phyloP scores from a whole-genome alignment of 345 rosid species.

The Salix caprea region DNA sequence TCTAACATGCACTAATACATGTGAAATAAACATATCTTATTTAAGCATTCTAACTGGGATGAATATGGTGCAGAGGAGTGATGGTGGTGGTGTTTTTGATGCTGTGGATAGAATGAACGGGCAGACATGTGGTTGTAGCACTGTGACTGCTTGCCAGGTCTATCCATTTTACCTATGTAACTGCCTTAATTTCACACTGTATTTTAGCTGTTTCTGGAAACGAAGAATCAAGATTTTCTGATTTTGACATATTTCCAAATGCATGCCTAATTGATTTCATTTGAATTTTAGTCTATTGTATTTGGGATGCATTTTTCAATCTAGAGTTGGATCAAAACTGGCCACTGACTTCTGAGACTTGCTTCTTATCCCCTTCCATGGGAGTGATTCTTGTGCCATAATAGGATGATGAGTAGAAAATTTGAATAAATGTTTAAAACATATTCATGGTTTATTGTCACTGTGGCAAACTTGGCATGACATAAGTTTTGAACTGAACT shows the following conservation, averaged over 20 bases:
- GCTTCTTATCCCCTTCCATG: neutral
- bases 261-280: neutral
- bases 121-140: conserved; percentile 71
- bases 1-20: neutral
- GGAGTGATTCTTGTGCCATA: neutral
- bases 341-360: neutral
- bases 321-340: neutral
- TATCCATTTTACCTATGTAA: conserved; percentile 9
- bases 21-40: neutral
- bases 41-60: conserved; percentile 16
- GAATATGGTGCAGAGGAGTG: conserved; percentile 68
- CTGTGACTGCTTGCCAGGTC: conserved; percentile 86
- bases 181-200: neutral
- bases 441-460: neutral
- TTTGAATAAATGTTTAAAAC: neutral
- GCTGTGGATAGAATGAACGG: conserved; percentile 83
- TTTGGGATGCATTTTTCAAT: neutral
- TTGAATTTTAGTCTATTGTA: neutral
- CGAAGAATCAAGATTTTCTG: neutral
- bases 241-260: neutral
- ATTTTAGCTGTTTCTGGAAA: conserved; percentile 5
- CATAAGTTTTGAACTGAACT: neutral
- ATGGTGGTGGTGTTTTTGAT: conserved; percentile 92
- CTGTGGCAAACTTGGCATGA: neutral
- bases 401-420: neutral